These are phyloP conservation scores for Lentinula novae-zelandiae DNA, from an alignment of 1,284 basidiomycete genomes.

Conservation along the genomic window DNA sequence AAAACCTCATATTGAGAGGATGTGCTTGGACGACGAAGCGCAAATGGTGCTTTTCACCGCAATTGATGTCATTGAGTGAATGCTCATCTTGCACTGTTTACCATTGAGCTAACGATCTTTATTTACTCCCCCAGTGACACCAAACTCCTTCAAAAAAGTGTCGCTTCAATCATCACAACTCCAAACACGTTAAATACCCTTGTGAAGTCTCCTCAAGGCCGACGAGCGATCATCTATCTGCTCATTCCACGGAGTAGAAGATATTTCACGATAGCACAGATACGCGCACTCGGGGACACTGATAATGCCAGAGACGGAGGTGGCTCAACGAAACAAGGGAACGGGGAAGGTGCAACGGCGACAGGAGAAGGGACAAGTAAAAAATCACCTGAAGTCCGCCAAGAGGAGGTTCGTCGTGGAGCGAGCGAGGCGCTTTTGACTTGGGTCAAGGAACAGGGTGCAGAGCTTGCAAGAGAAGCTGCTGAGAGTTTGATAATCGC, in stretches of 20 bases:
- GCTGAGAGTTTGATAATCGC: slow-evolving; percentile 73
- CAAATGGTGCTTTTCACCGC: slow-evolving; percentile 86
- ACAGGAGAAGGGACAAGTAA: slow-evolving; percentile 1
- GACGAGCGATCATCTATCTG: slow-evolving; percentile 78
- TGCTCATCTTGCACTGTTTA: slow-evolving; percentile 11
- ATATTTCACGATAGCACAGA: slow-evolving; percentile 81
- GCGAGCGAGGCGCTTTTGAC: slow-evolving; percentile 69
- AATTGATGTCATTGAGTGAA: slow-evolving; percentile 82
- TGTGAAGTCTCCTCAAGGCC: slow-evolving; percentile 58
- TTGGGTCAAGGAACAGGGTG: slow-evolving; percentile 61
- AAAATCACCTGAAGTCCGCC: slow-evolving; percentile 46
- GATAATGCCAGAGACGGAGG: slow-evolving; percentile 57
- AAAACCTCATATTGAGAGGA: slow-evolving; percentile 82
- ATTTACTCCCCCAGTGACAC: slow-evolving; percentile 59
- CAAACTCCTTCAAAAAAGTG: slow-evolving; percentile 77
- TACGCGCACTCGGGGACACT: slow-evolving; percentile 65
- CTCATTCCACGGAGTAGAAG: slow-evolving; percentile 73
- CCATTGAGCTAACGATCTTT: neutral
- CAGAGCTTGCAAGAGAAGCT: slow-evolving; percentile 63
- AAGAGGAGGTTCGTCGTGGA: slow-evolving; percentile 64
- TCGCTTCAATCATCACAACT: slow-evolving; percentile 61
- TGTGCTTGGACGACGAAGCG: slow-evolving; percentile 83
- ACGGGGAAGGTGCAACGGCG: neutral
- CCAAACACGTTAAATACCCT: slow-evolving; percentile 45
- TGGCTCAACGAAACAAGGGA: slow-evolving; percentile 60